These are phyloP conservation scores for Epichloe coenophiala DNA, from an alignment of 2,329 filamentous ascomycete genomes.

Conservation along the genomic window DNA sequence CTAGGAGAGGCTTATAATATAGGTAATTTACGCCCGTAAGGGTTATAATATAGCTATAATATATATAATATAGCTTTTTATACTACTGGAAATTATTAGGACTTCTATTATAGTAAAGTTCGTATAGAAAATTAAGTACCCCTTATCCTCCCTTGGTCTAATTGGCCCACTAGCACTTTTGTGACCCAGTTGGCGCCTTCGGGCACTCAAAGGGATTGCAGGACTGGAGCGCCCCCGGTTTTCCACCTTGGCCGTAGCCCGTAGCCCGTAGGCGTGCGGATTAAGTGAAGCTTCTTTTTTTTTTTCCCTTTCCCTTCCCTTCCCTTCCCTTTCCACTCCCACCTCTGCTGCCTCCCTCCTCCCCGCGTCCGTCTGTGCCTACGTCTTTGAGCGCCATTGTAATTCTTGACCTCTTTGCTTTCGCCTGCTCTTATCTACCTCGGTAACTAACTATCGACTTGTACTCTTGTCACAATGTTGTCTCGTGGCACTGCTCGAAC, in stretches of 20 bases:
- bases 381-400: background rate
- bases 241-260: background rate
- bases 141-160: too few relatives aligned
- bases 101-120: too few relatives aligned
- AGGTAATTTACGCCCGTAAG: too few relatives aligned
- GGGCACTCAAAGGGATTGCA: too few relatives aligned
- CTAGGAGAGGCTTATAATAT: too few relatives aligned
- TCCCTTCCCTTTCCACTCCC: background rate
- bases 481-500: slow-evolving; percentile 43
- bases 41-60: too few relatives aligned
- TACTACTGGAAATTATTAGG: too few relatives aligned
- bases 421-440: slow-evolving; percentile 1
- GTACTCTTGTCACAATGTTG: slow-evolving; percentile 33
- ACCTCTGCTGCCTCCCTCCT: background rate
- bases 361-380: background rate
- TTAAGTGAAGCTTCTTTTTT: background rate
- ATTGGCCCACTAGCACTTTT: too few relatives aligned
- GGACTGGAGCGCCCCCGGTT: background rate
- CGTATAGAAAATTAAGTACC: too few relatives aligned
- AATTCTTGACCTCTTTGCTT: background rate
- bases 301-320: background rate
- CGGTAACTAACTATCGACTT: background rate
- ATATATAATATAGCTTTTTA: too few relatives aligned
- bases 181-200: too few relatives aligned
- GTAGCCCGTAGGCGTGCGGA: too few relatives aligned